Conservation (phyloP, 306 rosid species). For the Medicago arabica region DNA sequence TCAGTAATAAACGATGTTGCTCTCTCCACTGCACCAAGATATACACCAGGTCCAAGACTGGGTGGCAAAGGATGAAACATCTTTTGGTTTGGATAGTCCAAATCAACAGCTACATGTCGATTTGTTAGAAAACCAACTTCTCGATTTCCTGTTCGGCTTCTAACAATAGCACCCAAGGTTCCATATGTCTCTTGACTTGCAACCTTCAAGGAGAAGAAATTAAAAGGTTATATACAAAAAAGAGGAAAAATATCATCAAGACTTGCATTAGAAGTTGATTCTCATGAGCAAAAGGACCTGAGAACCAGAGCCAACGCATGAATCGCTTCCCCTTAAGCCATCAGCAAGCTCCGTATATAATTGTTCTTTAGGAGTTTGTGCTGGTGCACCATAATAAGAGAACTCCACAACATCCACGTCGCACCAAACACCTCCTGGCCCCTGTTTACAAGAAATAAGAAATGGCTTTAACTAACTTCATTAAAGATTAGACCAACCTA, state of each 20-base stretch:
- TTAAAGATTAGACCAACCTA: conserved; percentile 9
- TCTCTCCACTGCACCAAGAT: conserved; percentile 99
- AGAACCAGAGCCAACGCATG: conserved; percentile 91
- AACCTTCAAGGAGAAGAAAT: conserved; percentile 67
- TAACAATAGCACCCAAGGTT: conserved; percentile 96
- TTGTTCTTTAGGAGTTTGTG: conserved; percentile 89
- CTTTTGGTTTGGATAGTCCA: conserved; percentile 97
- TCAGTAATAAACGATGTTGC: conserved; percentile 98
- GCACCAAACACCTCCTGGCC: conserved; percentile 99
- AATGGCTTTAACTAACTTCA: conserved; percentile 30
- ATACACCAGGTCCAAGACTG: conserved; percentile 97
- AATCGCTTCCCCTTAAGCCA: conserved; percentile 92
- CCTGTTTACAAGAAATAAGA: conserved; percentile 62
- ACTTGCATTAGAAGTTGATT: conserved; percentile 42
- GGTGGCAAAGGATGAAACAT: conserved; percentile 99
- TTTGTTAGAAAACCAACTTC: conserved; percentile 97
- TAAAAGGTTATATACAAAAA: conserved; percentile 9
- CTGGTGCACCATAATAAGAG: conserved; percentile 95
- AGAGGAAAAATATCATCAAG: conserved; percentile 16
- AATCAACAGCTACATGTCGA: conserved; percentile 98
- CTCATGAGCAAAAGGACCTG: conserved; percentile 67
- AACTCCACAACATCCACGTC: conserved; percentile 99
- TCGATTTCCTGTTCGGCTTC: conserved; percentile 86
- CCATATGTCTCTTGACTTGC: conserved; percentile 98
- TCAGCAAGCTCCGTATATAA: conserved; percentile 89